Evolutionary conservation across 345 rosid species (phyloP).

Genomic region (Bruguiera sexangula): DNA sequence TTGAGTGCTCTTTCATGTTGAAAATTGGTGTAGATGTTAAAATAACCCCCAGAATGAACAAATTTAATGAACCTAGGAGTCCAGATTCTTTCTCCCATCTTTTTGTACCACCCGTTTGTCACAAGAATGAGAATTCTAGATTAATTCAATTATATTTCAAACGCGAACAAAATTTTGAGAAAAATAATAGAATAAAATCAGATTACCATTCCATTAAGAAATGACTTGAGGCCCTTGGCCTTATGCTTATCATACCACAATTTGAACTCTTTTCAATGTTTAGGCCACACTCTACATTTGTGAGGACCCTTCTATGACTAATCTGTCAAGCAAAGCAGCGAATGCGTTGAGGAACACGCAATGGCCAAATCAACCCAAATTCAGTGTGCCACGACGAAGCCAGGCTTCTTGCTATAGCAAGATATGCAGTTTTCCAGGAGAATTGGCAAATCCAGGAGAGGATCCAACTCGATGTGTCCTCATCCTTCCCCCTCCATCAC

Average conservation of each 20-base stretch:
- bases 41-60: constrained; percentile 69
- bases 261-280: constrained; percentile 95
- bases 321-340: too few relatives aligned
- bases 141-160: constrained; percentile 12
- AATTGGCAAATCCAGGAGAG: too few relatives aligned
- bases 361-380: too few relatives aligned
- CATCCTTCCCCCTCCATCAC: too few relatives aligned
- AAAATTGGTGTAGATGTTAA: constrained; percentile 76
- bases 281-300: constrained; percentile 30
- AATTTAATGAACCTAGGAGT: constrained; percentile 98
- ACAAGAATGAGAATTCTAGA: constrained; percentile 41
- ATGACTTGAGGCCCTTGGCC: constrained; percentile 69
- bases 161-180: not conserved
- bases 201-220: constrained; percentile 90
- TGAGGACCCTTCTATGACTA: too few relatives aligned
- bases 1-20: constrained; percentile 61
- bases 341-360: too few relatives aligned
- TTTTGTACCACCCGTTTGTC: constrained; percentile 87
- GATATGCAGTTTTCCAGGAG: too few relatives aligned
- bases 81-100: constrained; percentile 87
- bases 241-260: constrained; percentile 86
- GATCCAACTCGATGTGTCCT: too few relatives aligned
- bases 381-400: too few relatives aligned
- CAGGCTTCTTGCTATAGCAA: too few relatives aligned
- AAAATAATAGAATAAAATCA: not conserved